Base-by-base conservation (phyloP, 257 asterid genomes). In the Pogostemon cablin region DNA sequence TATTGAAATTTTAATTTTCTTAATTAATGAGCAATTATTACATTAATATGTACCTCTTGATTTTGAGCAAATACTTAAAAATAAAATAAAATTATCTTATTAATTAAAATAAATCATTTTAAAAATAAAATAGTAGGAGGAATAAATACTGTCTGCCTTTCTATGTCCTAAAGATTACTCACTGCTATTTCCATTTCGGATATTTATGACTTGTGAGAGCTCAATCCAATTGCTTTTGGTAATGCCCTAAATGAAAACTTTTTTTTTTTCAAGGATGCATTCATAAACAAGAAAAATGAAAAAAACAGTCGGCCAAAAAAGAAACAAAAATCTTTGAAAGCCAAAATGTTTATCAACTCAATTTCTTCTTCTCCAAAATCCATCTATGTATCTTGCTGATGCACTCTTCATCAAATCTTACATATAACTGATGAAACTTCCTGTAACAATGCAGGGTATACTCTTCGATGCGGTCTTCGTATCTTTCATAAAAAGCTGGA, bases 401-500 rank as follows among this genome's bases (percentile, higher is more conserved):
- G 58, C 81, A 84, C 52, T 65, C 85, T 53, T 73, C 85, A 79
- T 87, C 87, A 56, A 93, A 66, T 78, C 82, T 79, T 67, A 53
- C 44, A 34, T 68, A 75, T 38, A 83, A 62, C 34, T 67, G 77
- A 72, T 72, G 78, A 78, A 80, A 71, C 53, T 68, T 82, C 82
- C 72, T 57, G 78, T 65, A 83, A 73, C 74, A 76, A 54, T 25
- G 64, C 37, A 86, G 44, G 15, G 68, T 77, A 75, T 59, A 70
- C 68, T 39, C 50, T 35, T 89, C 91, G 11, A 87, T 67, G 44
- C 44, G 71, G 63, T 85, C 79, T 75, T 88, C 91, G 10, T 81
- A 88, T 82, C 84, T 89, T 73, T 89, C 96, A 37, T 86, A 91
- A 37, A 91, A 54, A 52, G 81, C 96, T 10, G 99, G 96, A 65